Evolutionary conservation across 108 stramenopile genomes (phyloP), one percentile per base, ranked within the genome.

Genomic region (Nitzschia sp.): DNA sequence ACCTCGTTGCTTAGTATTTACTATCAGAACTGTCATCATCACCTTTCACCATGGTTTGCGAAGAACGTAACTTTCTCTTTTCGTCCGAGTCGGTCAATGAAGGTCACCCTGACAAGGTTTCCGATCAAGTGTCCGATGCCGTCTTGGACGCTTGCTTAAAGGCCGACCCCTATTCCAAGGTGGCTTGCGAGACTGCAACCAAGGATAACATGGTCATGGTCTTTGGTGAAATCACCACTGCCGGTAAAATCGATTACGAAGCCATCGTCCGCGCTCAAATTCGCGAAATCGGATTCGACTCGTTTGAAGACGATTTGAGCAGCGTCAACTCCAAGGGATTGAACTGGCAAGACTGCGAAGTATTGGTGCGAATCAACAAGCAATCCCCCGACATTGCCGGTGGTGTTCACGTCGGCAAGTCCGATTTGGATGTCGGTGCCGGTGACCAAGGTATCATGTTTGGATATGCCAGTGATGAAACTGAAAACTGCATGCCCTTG

Each of bases 141-240:
- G 96, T 98, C 68, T 88, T 98, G 35, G 97, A 98, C 68, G 97
- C 97, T 42, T 97, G 96, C 85, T 71, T 97, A 66, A 80, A 79
- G 68, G 96, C 95, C 62, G 97, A 98, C 66, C 94, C 95, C 74
- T 85, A 85, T 72, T 95, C 96, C 60, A 94, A 96, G 82, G 97
- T 98, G 28, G 97, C 97, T 58, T 98, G 97, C 81, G 97, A 98
- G 80, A 97, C 96, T 62, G 96, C 95, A 83, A 96, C 95, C 78
- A 98, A 98, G 91, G 96, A 96, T 57, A 96, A 96, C 90, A 98
- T 98, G 97, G 96, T 98, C 63, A 98, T 98, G 97, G 95, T 97
- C 66, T 98, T 98, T 76, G 97, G 97, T 54, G 97, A 98, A 86
- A 98, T 98, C 82, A 94, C 95, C 76, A 98, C 97, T 47, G 75